Evolutionary conservation across 345 rosid genomes (phyloP).

Genomic region (Bruguiera sexangula): DNA sequence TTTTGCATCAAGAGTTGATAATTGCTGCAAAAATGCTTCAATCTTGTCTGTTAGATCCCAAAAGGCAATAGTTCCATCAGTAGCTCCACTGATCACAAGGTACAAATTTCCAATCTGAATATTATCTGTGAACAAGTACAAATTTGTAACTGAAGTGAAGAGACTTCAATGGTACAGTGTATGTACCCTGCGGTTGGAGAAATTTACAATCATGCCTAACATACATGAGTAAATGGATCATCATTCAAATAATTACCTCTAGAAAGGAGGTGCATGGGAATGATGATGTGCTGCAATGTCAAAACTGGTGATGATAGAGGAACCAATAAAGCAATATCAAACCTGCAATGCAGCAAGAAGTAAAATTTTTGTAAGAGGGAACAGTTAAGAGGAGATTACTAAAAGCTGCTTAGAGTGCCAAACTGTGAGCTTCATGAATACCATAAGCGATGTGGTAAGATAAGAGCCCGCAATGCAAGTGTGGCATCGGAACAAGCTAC

Average conservation of each 20-base stretch:
- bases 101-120: slow-evolving; percentile 38
- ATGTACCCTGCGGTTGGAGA: neutral
- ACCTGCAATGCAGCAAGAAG: slow-evolving; percentile 45
- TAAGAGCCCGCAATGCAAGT: slow-evolving; percentile 68
- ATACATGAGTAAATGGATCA: neutral
- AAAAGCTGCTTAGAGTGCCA: neutral
- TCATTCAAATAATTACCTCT: slow-evolving; percentile 40
- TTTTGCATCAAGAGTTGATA: slow-evolving; percentile 48
- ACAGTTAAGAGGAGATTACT: too few relatives aligned
- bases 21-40: slow-evolving; percentile 61
- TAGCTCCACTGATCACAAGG: slow-evolving; percentile 75
- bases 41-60: slow-evolving; percentile 76
- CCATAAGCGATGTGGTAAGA: slow-evolving; percentile 89
- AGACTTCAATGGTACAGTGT: neutral
- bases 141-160: slow-evolving; percentile 8
- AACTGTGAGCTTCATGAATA: slow-evolving; percentile 29
- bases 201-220: neutral
- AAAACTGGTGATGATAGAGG: slow-evolving; percentile 68
- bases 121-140: slow-evolving; percentile 41
- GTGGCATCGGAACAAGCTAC: slow-evolving; percentile 97
- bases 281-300: slow-evolving; percentile 63
- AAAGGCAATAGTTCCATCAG: slow-evolving; percentile 90
- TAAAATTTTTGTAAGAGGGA: neutral
- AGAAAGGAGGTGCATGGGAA: slow-evolving; percentile 40
- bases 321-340: slow-evolving; percentile 75